Conservation (phyloP, 805 yeast genomes). For the Ogataea corticis region DNA sequence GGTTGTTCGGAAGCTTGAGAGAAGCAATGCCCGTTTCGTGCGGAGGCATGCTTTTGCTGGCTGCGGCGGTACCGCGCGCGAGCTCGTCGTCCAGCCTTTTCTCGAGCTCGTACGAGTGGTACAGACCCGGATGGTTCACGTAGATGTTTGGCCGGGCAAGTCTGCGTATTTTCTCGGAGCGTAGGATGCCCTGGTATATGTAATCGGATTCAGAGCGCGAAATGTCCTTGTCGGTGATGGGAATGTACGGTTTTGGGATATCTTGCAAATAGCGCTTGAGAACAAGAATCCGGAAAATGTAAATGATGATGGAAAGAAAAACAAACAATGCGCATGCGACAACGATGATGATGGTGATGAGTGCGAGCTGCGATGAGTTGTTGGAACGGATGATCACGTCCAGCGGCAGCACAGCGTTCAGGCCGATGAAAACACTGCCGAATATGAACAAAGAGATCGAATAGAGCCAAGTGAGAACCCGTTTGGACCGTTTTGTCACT, state of each 20-base stretch:
- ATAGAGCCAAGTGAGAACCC: slow-evolving; percentile 41
- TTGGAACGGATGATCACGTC: slow-evolving; percentile 70
- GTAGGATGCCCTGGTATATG: slow-evolving; percentile 41
- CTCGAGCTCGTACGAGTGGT: slow-evolving; percentile 18
- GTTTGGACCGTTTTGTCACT: slow-evolving; percentile 22
- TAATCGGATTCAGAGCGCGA: slow-evolving; percentile 45
- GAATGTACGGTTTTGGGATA: slow-evolving; percentile 78
- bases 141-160: slow-evolving; percentile 43
- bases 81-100: slow-evolving; percentile 2
- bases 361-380: slow-evolving; percentile 56
- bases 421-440: slow-evolving; percentile 48
- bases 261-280: slow-evolving; percentile 62
- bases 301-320: slow-evolving; percentile 48
- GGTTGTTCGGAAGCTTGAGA: slow-evolving; percentile 26
- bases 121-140: slow-evolving; percentile 54
- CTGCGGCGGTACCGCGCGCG: slow-evolving; percentile 1
- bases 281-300: slow-evolving; percentile 59
- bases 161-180: slow-evolving; percentile 42
- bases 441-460: slow-evolving; percentile 44
- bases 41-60: too few relatives aligned
- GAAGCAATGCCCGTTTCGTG: background rate
- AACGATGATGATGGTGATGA: slow-evolving; percentile 80
- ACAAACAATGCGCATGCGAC: slow-evolving; percentile 66
- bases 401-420: slow-evolving; percentile 72
- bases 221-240: slow-evolving; percentile 60